Evolutionary conservation across 2,329 filamentous ascomycete genomes (phyloP), one percentile per base, ranked within the genome.

Genomic region (Acarospora socialis): DNA sequence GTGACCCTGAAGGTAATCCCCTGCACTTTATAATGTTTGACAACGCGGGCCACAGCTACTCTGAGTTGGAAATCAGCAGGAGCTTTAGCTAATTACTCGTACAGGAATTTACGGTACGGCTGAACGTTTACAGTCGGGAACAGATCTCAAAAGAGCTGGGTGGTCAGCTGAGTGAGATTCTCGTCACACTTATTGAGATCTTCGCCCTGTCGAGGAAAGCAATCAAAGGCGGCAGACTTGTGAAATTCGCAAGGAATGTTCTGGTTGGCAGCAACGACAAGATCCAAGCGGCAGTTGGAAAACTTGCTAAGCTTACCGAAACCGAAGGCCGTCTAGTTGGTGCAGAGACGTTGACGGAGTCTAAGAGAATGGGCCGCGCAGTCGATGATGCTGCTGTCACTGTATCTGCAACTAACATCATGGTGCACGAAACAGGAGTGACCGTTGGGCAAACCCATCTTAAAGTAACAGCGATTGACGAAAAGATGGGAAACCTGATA

Each of bases 161-260:
- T 8, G 43, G 51, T 10, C 61, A 63, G 33, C 46, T 63, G 3
- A 53, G 55, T 9, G 46, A 51, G 2, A 61, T 65, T 5, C 47
- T 66, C 2, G 55, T 56, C 0, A 53, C 58, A 1, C 36, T 66
- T 0, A 59, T 66, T 21, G 55, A 65, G 34, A 56, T 65, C 3
- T 52, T 66, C 18, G 52, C 64, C 6, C 41, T 62, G 1, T 56
- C 61, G 0, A 53, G 53, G 12, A 59, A 60, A 37, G 54, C 58
- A 28, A 51, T 63, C 19, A 51, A 52, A 1, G 50, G 50, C 1
- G 61, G 61, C 14, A 54, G 59, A 15, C 22, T 48, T 12, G 36
- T 60, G 33, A 59, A 55, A 36, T 48, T 59, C 1, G 60, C 57
- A 32, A 54, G 60, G 32, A 57, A 55, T 32, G 48, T 51, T 5